Evolutionary conservation across 805 yeast genomes (phyloP), one percentile per base, ranked within the genome.

Genomic region (Yarrowia yakushimensis): DNA sequence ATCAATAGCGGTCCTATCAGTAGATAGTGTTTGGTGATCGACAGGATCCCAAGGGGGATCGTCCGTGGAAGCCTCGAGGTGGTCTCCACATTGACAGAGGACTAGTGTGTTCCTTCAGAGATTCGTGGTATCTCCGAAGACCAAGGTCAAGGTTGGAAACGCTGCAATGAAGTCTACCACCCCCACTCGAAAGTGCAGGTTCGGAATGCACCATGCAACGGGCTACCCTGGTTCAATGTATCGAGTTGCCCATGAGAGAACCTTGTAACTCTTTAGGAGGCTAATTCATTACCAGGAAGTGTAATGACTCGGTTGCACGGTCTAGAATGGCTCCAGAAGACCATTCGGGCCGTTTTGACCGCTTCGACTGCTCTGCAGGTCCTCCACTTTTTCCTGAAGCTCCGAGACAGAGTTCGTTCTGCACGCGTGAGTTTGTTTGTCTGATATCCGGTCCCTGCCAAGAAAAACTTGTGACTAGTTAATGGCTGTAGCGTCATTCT

Each of bases 1-100:
- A 46, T 46, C 54, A 30, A 41, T 15, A 23, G 30, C 30, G 9
- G 45, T 23, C 30, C 12, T 2, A 17, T 27, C 15, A 3, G 25
- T 18, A 20, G 37, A 46, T 46, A 46, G 54, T 30, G 54, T 46
- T 0, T 86, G 18, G 27, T 41, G 69, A 63, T 41, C 25, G 31
- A 30, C 27, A 25, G 18, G 31, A 25, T 25, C 27, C 23, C 25
- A 25, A 11, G 13, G 18, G 13, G n/a, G n/a, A 18, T 34, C 18
- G 11, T 4, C 13, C 15, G 37, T 17, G 4, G 23, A 36, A 2
- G 23, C 6, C 22, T 4, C 20, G 20, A n/a, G 43, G 27, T 15
- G 42, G 5, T 37, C 10, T 12, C 15, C 8, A 8, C 31, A 28
- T 12, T 17, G 22, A 7, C 31, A 28, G 12, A 28, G 12, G 12